These are phyloP conservation scores for Neoboletus brunneissimus DNA, from an alignment of 768 basidiomycete species.

Conservation along the genomic window DNA sequence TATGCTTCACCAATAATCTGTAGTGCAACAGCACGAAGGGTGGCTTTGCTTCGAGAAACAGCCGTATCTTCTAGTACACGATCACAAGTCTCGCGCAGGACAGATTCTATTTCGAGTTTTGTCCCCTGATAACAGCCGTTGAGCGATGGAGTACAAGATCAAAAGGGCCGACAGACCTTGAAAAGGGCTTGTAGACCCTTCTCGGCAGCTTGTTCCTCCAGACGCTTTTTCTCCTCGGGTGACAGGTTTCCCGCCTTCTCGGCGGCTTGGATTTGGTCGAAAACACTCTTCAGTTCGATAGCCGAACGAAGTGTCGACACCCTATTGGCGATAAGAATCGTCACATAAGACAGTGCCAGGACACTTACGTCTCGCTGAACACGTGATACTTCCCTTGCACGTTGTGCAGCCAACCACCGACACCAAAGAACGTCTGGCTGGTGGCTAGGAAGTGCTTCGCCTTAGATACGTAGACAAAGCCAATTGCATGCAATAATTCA, in stretches of 20 bases:
- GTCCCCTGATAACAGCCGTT: slow-evolving; percentile 54
- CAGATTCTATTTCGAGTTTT: slow-evolving; percentile 88
- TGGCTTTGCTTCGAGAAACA: slow-evolving; percentile 54
- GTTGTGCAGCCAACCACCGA: slow-evolving; percentile 92
- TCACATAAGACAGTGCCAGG: not conserved
- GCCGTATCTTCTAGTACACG: slow-evolving; percentile 61
- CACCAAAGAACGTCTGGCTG: slow-evolving; percentile 64
- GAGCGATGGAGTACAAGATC: not conserved
- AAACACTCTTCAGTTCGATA: slow-evolving; percentile 84
- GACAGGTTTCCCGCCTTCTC: slow-evolving; percentile 79
- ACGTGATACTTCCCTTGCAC: slow-evolving; percentile 92
- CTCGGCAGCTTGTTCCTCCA: slow-evolving; percentile 92
- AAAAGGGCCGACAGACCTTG: slow-evolving; percentile 52
- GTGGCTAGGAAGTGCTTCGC: slow-evolving; percentile 82
- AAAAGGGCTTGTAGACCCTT: slow-evolving; percentile 89
- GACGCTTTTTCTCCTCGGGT: slow-evolving; percentile 73
- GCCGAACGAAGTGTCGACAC: slow-evolving; percentile 85
- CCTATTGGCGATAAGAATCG: slow-evolving; percentile 35
- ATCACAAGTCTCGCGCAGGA: slow-evolving; percentile 87
- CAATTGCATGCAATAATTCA: slow-evolving; percentile 81
- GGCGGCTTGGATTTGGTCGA: slow-evolving; percentile 89
- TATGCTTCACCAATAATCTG: slow-evolving; percentile 85
- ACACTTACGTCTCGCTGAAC: slow-evolving; percentile 83
- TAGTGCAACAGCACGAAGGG: slow-evolving; percentile 74
- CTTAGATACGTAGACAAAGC: slow-evolving; percentile 81